A percentile compares a stretch with the other conserved stretches of the same genome.
These are phyloP conservation scores for Penicillium alfredii DNA, from an alignment of 495 filamentous ascomycete genomes.

Conservation along the genomic window DNA sequence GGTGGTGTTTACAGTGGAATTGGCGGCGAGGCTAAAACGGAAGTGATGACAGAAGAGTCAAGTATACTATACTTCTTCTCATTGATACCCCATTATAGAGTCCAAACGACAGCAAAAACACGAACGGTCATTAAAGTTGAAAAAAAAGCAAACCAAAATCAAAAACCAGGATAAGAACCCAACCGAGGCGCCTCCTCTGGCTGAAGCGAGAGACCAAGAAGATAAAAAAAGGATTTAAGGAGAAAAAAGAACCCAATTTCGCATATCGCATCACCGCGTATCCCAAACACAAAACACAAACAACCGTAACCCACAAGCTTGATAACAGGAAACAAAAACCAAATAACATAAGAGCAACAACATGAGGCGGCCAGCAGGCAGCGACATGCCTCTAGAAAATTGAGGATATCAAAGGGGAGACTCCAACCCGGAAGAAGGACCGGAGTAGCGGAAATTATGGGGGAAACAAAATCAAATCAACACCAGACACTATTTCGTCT, in stretches of 20 bases:
- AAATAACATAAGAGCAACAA: slow-evolving; percentile 2
- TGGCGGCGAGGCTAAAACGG: slow-evolving; percentile 44
- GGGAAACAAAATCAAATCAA: neutral
- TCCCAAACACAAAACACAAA: slow-evolving; percentile 13
- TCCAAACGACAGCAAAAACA: slow-evolving; percentile 9
- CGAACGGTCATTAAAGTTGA: slow-evolving; percentile 13
- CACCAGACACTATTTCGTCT: neutral
- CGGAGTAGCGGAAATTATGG: neutral
- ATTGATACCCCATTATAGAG: slow-evolving; percentile 8
- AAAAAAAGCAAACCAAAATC: slow-evolving; percentile 6
- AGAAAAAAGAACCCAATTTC: slow-evolving; percentile 11
- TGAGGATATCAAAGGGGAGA: slow-evolving; percentile 3
- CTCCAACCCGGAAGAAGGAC: slow-evolving; percentile 3
- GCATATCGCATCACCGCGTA: slow-evolving; percentile 24
- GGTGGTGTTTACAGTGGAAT: slow-evolving; percentile 82
- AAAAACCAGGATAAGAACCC: slow-evolving; percentile 11
- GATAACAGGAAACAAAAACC: slow-evolving; percentile 5
- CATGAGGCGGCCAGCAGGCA: too few species aligned
- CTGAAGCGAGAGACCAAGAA: slow-evolving; percentile 23
- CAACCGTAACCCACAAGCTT: slow-evolving; percentile 7
- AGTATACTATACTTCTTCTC: slow-evolving; percentile 7
- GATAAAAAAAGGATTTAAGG: slow-evolving; percentile 2
- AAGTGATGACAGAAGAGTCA: neutral
- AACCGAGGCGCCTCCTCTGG: slow-evolving; percentile 23
- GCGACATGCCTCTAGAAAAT: too few species aligned